Evolutionary conservation across 345 rosid genomes (phyloP).

Genomic region (Gynandropsis gynandra): DNA sequence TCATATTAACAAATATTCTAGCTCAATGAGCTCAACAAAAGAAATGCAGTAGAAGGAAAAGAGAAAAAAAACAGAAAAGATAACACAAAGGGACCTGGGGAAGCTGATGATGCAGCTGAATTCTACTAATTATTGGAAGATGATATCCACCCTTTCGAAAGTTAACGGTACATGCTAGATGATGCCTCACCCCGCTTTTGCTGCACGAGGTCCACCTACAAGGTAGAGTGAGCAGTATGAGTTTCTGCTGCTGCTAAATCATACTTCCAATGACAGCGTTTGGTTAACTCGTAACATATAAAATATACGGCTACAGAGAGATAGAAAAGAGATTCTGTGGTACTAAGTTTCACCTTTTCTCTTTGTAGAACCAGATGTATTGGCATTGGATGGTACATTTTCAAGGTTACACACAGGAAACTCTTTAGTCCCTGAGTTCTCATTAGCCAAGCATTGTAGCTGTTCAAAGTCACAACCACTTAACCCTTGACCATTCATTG

Average conservation of each 20-base stretch:
- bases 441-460: slow-evolving; percentile 54
- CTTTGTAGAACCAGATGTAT: slow-evolving; percentile 42
- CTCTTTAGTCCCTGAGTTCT: slow-evolving; percentile 41
- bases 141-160: slow-evolving; percentile 18
- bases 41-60: slow-evolving; percentile 13
- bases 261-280: not conserved
- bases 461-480: slow-evolving; percentile 63
- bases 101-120: slow-evolving; percentile 35
- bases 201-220: slow-evolving; percentile 39
- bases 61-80: slow-evolving; percentile 13
- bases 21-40: slow-evolving; percentile 23
- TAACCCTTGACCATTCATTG: slow-evolving; percentile 39
- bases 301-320: no score
- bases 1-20: slow-evolving; percentile 20
- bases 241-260: not conserved
- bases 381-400: slow-evolving; percentile 32
- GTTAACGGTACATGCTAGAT: slow-evolving; percentile 20
- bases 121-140: slow-evolving; percentile 34
- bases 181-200: slow-evolving; percentile 43
- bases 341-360: slow-evolving; percentile 54
- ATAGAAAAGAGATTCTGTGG: not conserved
- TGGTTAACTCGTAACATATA: no score
- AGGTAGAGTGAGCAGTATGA: slow-evolving; percentile 4
- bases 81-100: slow-evolving; percentile 33
- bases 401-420: slow-evolving; percentile 35